Evolutionary conservation across 2,329 filamentous ascomycete genomes (phyloP), one percentile per base, ranked within the genome.

Genomic region (Pseudopithomyces maydicus): DNA sequence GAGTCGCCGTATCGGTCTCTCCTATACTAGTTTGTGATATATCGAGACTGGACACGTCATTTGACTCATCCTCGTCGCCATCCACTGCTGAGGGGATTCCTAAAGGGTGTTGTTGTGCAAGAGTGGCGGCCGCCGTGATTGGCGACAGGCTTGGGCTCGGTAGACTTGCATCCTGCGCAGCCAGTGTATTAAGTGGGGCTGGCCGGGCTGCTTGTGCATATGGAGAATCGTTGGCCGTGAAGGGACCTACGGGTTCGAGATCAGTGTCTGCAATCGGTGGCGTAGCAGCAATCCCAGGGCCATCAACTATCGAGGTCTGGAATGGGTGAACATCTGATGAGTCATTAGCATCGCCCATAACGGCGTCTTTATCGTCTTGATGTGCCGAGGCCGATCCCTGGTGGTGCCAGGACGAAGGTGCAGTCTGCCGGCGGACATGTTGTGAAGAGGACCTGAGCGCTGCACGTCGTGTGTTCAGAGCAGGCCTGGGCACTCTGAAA

Each of bases 131-230:
- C 57, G 96, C 85, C 6, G 94, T 96, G 38, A 89, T 87, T 3
- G 95, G 95, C 23, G 95, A 99, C 55, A 99, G 79, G 69, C 95
- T 93, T 33, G 95, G 95, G 74, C 95, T 99, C 51, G 95, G 95
- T 59, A 99, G 82, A 77, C 92, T 97, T 62, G 91, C 92, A 80
- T 97, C 94, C 73, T 95, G 90, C 38, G 89, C 88, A 55, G 88
- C 86, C 53, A 89, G 84, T 45, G 87, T 89, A 68, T 92, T 88
- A 48, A 93, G 82, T 46, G 78, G 78, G 35, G 79, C 79, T 11
- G 83, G 79, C 52, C 80, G 71, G 42, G 68, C 58, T 17, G 55
- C 51, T 23, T 62, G 57, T 8, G 55, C 22, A 20, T 59, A 63
- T 3, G 60, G 44, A n/a, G 39, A 36, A 41, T 67, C 57, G 38